Conservation (phyloP, 148 eudicot species). For the Gaultheria prostrata region DNA sequence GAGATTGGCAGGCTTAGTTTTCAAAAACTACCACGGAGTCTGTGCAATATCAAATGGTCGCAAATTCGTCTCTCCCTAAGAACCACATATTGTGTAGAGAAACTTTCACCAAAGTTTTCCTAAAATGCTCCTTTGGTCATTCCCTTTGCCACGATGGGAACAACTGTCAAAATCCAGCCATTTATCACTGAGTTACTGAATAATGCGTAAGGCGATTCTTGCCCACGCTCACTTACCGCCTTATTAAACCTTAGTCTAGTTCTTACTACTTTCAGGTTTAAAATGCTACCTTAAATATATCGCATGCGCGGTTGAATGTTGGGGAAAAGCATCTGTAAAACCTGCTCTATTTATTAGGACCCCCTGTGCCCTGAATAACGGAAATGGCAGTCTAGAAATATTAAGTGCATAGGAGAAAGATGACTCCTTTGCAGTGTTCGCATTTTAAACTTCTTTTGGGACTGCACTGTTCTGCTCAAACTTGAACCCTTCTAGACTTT, state of each 20-base stretch:
- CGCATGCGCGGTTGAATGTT: neutral
- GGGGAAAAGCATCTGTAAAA: neutral
- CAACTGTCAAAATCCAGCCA: neutral
- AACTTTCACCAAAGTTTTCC: neutral
- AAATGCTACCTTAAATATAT: neutral
- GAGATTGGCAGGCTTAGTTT: neutral
- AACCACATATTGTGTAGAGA: neutral
- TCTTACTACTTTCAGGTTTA: neutral
- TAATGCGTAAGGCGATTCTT: neutral
- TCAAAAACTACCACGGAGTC: neutral
- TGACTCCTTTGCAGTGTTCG: neutral
- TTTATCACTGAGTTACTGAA: neutral
- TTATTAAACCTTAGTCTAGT: neutral
- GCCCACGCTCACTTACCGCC: neutral
- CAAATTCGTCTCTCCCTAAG: neutral
- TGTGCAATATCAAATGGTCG: neutral
- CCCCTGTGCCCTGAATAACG: neutral
- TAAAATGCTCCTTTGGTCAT: neutral
- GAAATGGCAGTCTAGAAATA: neutral
- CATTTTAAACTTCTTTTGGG: neutral
- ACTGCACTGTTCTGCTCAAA: neutral
- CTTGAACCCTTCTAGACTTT: neutral
- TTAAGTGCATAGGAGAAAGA: neutral
- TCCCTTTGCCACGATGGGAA: neutral
- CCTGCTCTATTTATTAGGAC: neutral